phyloP scores from a whole-genome alignment of 495 filamentous ascomycete species.

The Aspergillus homomorphus region DNA sequence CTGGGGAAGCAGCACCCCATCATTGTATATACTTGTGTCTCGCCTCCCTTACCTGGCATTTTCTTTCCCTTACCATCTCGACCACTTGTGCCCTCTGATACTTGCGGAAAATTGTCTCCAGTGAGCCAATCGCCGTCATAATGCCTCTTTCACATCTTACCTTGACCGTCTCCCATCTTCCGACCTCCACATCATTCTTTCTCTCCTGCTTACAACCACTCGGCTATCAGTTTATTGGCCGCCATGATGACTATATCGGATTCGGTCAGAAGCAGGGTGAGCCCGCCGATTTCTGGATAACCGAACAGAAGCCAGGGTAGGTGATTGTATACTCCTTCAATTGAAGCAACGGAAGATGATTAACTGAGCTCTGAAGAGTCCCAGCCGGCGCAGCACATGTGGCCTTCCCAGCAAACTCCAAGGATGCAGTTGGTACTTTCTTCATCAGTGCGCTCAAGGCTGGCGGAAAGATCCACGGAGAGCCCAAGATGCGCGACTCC shows the following conservation, averaged over 20 bases:
- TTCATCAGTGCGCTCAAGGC: conserved; percentile 56
- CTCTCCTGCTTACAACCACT: conserved; percentile 71
- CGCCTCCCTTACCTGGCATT: conserved; percentile 8
- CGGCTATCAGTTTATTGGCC: conserved; percentile 65
- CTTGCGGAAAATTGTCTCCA: conserved; percentile 11
- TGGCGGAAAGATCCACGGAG: conserved; percentile 54
- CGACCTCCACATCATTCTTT: conserved; percentile 77
- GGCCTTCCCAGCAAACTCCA: conserved; percentile 54
- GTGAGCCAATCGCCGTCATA: conserved; percentile 15
- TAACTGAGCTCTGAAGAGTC: conserved; percentile 32
- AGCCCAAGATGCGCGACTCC: conserved; percentile 52
- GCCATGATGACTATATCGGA: conserved; percentile 52
- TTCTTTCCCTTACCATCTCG: background rate
- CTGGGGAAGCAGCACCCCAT: background rate
- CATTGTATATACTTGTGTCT: conserved; percentile 11
- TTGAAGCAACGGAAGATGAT: background rate
- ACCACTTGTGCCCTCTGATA: background rate
- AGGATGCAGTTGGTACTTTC: conserved; percentile 56
- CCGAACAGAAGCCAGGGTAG: conserved; percentile 53
- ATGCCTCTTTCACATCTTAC: conserved; percentile 61
- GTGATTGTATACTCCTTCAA: conserved; percentile 15
- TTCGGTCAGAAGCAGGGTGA: conserved; percentile 52
- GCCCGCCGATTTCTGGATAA: conserved; percentile 58
- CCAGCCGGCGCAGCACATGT: conserved; percentile 54
- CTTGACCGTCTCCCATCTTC: conserved; percentile 69